Evolutionary conservation across 768 basidiomycete genomes (phyloP), one percentile per base, ranked within the genome.

Genomic region (Rhodotorula graminis): DNA sequence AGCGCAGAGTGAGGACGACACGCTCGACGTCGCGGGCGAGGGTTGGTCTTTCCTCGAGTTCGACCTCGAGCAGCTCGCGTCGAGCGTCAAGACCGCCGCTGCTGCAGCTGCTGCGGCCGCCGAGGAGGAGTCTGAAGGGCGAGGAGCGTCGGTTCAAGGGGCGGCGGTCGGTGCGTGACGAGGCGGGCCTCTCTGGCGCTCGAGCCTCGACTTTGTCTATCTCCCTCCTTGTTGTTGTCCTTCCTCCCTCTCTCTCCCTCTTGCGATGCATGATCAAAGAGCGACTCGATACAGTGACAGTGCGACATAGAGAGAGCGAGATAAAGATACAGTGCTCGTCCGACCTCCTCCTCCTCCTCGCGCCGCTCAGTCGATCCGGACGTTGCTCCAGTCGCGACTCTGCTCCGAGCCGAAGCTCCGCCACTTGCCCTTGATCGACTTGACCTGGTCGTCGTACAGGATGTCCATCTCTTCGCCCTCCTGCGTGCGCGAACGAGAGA

Each of bases 391-490:
- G 31, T 73, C 67, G 5, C 66, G 62, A 10, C 21, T n/a, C 37
- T 61, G 64, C 25, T 61, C 58, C 11, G 59, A 55, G 21, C 72
- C 72, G 49, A 73, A 73, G 16, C 59, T 59, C 27, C 72, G 21
- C 72, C 72, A 73, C 42, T 61, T 62, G 53, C 64, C 64, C 64
- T 73, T 73, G 64, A 73, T 73, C 47, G 53, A n/a, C 18, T 64
- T 64, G 16, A 62, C 72, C 46, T 73, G 72, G 7, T 62, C 53
- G 11, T 63, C 67, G 23, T 69, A 73, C 6, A 62, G 44, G 37
- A 61, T 27, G 60, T 73, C 72, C 16, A 52, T 62, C 50, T 44
- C 59, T 27, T 65, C 64, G 52, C 64, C 62, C 7, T 62, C 63
- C 71, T 72, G 62, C 19, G 27, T 5, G 44, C 9, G 18, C 12